Conservation (phyloP, 192 early-diverging fungal species). For the Backusella mclennaniae region DNA sequence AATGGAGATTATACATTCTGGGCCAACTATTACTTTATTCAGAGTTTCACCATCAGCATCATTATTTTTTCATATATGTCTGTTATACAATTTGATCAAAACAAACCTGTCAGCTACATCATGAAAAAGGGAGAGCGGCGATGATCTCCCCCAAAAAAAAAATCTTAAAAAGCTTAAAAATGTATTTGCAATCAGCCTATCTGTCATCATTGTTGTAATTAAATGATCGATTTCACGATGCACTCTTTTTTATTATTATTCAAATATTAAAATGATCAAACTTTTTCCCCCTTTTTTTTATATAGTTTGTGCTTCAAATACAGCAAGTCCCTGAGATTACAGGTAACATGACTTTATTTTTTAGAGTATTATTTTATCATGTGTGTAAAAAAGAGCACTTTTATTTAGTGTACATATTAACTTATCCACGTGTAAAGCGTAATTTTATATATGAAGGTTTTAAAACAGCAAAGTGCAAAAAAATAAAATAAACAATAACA, state of each 20-base stretch:
- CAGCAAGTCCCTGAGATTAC: not conserved
- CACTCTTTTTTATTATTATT: not conserved
- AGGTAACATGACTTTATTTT: not conserved
- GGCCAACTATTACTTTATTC: not conserved
- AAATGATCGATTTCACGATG: not conserved
- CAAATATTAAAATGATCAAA: no score
- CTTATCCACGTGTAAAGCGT: not conserved
- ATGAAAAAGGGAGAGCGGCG: not conserved
- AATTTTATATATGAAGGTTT: not conserved
- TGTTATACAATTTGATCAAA: not conserved
- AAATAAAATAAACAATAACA: not conserved
- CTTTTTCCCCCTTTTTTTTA: not conserved
- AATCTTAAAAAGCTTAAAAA: not conserved
- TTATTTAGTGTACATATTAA: not conserved
- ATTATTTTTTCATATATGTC: not conserved
- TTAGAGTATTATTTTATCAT: not conserved
- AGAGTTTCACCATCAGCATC: not conserved
- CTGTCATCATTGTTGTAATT: not conserved
- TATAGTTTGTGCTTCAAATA: not conserved
- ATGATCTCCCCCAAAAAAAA: not conserved
- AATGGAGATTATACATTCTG: not conserved
- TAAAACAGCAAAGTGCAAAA: not conserved
- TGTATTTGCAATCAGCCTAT: not conserved
- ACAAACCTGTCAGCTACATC: constrained; percentile 8
- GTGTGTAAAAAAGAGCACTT: not conserved